Percentiles rank a stretch among this genome's conserved stretches.
phyloP scores from a whole-genome alignment of 2,329 filamentous ascomycete species.

The Neopestalotiopsis rosae region DNA sequence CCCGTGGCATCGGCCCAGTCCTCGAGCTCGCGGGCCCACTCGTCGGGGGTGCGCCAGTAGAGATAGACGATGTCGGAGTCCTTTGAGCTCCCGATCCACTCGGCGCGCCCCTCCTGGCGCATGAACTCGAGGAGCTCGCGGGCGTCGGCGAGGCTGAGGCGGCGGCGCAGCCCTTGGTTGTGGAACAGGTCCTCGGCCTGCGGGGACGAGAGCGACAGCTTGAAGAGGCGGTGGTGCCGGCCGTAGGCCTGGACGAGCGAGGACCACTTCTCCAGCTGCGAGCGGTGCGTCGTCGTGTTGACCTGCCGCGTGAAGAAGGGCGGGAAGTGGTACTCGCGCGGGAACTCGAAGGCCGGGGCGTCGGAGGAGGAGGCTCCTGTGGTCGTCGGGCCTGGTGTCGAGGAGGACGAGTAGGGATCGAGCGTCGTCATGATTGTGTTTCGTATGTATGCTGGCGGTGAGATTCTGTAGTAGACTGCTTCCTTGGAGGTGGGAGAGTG shows the following conservation, averaged over 20 bases:
- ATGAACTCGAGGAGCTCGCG: slow-evolving; percentile 65
- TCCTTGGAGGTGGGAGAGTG: too few relatives aligned
- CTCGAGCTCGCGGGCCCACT: slow-evolving; percentile 84
- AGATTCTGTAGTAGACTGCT: too few relatives aligned
- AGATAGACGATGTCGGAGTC: slow-evolving; percentile 70
- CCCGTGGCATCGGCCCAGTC: slow-evolving; percentile 86
- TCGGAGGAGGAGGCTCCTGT: neutral
- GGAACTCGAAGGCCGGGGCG: slow-evolving; percentile 55
- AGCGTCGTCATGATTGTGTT: neutral
- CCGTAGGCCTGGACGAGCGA: slow-evolving; percentile 84
- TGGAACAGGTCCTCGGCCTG: slow-evolving; percentile 55
- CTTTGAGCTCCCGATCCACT: slow-evolving; percentile 59
- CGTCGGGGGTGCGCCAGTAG: slow-evolving; percentile 85
- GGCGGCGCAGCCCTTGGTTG: slow-evolving; percentile 59
- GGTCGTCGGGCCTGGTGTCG: neutral
- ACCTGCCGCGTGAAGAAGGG: slow-evolving; percentile 86
- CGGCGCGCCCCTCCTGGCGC: slow-evolving; percentile 63
- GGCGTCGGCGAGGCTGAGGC: slow-evolving; percentile 56
- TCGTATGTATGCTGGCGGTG: too few relatives aligned
- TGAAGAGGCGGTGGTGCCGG: slow-evolving; percentile 76
- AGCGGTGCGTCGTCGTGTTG: slow-evolving; percentile 73
- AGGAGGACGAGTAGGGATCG: neutral
- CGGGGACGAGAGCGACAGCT: slow-evolving; percentile 66
- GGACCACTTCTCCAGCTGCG: slow-evolving; percentile 87
- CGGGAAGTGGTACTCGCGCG: slow-evolving; percentile 75